These are phyloP conservation scores for Pythium aquatile DNA, from an alignment of 352 stramenopile species.

Conservation along the genomic window DNA sequence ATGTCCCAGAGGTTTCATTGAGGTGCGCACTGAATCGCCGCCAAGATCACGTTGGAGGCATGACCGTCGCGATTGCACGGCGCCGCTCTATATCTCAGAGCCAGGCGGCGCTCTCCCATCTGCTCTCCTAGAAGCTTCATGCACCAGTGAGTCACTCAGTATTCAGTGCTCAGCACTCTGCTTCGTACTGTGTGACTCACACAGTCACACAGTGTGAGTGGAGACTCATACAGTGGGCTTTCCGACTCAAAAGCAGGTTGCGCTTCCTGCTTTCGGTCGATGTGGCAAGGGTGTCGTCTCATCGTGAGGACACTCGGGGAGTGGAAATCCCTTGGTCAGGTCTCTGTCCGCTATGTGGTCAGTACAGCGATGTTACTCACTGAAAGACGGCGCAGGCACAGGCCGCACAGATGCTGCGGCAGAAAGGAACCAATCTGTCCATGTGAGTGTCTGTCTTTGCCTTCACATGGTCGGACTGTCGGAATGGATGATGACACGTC, in stretches of 20 bases:
- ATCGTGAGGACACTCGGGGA: not conserved
- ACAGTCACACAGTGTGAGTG: not conserved
- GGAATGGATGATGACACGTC: not conserved
- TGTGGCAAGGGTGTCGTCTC: slow-evolving; percentile 7
- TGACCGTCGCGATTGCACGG: slow-evolving; percentile 1
- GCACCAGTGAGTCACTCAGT: too few species aligned
- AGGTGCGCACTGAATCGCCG: not conserved
- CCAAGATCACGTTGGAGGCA: slow-evolving; percentile 4
- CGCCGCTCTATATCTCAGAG: slow-evolving; percentile 5
- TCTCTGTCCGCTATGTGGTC: slow-evolving; percentile 16
- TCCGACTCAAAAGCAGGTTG: not conserved
- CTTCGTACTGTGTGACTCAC: too few species aligned
- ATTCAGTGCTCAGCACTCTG: not conserved
- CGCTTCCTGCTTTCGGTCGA: not conserved
- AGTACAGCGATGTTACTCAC: slow-evolving; percentile 10
- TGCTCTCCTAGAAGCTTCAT: not conserved
- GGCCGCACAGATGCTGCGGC: slow-evolving; percentile 17
- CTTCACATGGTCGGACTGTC: not conserved
- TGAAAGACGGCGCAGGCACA: slow-evolving; percentile 16
- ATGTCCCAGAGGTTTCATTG: not conserved
- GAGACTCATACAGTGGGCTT: not conserved
- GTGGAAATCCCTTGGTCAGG: slow-evolving; percentile 4
- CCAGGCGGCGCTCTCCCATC: not conserved
- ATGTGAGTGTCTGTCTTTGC: not conserved
- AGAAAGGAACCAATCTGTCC: slow-evolving; percentile 2